These are phyloP conservation scores for Diaporthe longicolla DNA, from an alignment of 2,329 filamentous ascomycete genomes.

Conservation along the genomic window DNA sequence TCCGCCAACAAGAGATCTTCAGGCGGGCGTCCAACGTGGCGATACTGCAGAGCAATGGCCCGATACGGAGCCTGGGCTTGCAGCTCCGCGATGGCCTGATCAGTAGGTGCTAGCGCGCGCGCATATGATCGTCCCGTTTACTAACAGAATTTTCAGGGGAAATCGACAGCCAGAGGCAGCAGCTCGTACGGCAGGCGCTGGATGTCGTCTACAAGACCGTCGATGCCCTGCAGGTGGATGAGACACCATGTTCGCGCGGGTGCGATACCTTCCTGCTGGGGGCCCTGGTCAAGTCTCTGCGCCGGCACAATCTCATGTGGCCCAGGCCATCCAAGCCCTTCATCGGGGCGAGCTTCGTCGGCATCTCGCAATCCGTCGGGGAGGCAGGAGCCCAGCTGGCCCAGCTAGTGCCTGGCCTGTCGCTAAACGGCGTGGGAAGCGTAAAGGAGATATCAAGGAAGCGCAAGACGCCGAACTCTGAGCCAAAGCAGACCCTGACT, in stretches of 20 bases:
- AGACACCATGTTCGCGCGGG: constrained; percentile 43
- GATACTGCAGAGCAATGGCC: constrained; percentile 46
- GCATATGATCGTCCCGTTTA: too few species aligned
- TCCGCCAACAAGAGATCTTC: constrained; percentile 49
- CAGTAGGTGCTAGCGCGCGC: constrained; percentile 42
- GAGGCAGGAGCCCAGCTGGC: constrained; percentile 44
- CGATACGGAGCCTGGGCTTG: constrained; percentile 47
- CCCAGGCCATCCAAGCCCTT: constrained; percentile 48
- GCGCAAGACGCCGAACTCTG: constrained; percentile 38
- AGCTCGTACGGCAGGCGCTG: constrained; percentile 46
- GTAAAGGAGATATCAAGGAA: constrained; percentile 31
- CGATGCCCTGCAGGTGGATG: constrained; percentile 44
- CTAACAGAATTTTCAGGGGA: constrained; percentile 42
- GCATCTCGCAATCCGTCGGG: constrained; percentile 45
- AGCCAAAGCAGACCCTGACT: constrained; percentile 41
- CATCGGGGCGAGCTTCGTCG: constrained; percentile 46
- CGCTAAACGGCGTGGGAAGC: constrained; percentile 8
- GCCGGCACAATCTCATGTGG: constrained; percentile 47
- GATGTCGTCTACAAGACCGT: constrained; percentile 45
- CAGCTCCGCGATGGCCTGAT: constrained; percentile 51
- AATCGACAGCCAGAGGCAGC: constrained; percentile 50
- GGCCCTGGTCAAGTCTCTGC: constrained; percentile 49
- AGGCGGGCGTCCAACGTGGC: constrained; percentile 47
- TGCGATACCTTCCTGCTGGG: constrained; percentile 50
- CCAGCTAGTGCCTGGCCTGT: constrained; percentile 25